Base-by-base conservation (phyloP, 768 basidiomycete genomes). In the Austroboletus eburneus region DNA sequence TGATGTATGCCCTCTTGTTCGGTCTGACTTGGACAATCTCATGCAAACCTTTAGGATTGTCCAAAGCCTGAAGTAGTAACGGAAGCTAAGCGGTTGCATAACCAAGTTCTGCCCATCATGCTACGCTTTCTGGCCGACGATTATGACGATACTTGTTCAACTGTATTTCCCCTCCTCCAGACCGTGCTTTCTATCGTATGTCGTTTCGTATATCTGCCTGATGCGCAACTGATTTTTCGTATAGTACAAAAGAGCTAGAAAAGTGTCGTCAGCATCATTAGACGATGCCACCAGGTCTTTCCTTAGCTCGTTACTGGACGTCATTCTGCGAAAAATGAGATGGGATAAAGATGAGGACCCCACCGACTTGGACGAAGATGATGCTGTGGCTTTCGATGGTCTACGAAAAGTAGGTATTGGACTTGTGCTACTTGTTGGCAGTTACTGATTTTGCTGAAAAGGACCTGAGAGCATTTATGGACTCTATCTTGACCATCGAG, bases 121-220 rank as follows among this genome's bases (percentile, higher is more conserved):
- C 74, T 99, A 10, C 84, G 81, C 14, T 93, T 97, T 71, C 74
- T 98, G 70, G 85, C 85, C 9, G 96, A 98, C 59, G 76, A 85
- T 22, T 89, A 90, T 53, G 90, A 94, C 51, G 93, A 95, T 57
- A 93, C 91, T 6, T 84, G 85, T 52, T 80, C 81, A 18, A 86
- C 93, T 7, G 76, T 97, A 33, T 90, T 93, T 58, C 83, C 89
- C 3, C 70, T 96, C 45, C 70, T 96, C 13, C 80, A 84, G 51
- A 76, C 79, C 18, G 71, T 96, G 46, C 77, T 99, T 32, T 72
- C 76, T 24, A 77, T 76, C 41, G 93, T 93, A 63, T 64, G 87
- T 23, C 42, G 42, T 21, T 20, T 29, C 24, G 22, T 16, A 7
- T 32, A 5, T 45, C 24, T 16, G 4, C 18, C 8, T 18, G 13